Evolutionary conservation across 1,139 yeast species (phyloP).

Genomic region (Meyerozyma elateridarum): DNA sequence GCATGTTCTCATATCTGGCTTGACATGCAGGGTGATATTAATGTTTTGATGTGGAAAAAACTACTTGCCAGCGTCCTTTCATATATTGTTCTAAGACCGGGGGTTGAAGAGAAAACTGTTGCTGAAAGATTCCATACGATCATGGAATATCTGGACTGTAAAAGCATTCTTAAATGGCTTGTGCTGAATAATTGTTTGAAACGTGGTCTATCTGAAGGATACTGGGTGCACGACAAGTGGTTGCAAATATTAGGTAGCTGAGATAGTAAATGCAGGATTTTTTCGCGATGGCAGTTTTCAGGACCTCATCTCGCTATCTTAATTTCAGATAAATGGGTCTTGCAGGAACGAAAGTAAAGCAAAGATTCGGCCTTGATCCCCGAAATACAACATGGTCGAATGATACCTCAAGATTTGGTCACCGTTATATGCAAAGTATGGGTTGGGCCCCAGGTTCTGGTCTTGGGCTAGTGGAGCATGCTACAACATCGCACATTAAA

Average conservation of each 20-base stretch:
- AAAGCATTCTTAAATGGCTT: constrained; percentile 56
- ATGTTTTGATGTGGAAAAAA: constrained; percentile 55
- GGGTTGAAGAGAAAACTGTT: constrained; percentile 39
- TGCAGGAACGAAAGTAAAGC: constrained; percentile 79
- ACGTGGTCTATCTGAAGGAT: background rate
- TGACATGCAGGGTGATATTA: constrained; percentile 57
- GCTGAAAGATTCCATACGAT: constrained; percentile 35
- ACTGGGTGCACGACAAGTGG: background rate
- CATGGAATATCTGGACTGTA: constrained; percentile 47
- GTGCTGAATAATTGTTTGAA: constrained; percentile 28
- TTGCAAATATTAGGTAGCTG: background rate
- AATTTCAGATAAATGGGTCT: constrained; percentile 91
- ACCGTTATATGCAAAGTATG: constrained; percentile 68
- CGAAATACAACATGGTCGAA: constrained; percentile 94
- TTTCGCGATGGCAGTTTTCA: constrained; percentile 10
- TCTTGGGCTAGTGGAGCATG: constrained; percentile 65
- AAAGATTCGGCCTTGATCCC: constrained; percentile 88
- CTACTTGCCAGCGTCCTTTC: constrained; percentile 46
- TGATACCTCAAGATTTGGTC: constrained; percentile 81
- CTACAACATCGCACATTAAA: constrained; percentile 74
- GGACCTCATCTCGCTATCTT: too few species aligned
- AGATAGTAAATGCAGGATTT: background rate
- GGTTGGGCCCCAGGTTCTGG: constrained; percentile 96
- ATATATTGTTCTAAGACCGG: constrained; percentile 63
- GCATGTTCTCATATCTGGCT: constrained; percentile 75